phyloP scores from a whole-genome alignment of 225 moss, liverwort and hornwort genomes.

The Antitrichia curtipendula region DNA sequence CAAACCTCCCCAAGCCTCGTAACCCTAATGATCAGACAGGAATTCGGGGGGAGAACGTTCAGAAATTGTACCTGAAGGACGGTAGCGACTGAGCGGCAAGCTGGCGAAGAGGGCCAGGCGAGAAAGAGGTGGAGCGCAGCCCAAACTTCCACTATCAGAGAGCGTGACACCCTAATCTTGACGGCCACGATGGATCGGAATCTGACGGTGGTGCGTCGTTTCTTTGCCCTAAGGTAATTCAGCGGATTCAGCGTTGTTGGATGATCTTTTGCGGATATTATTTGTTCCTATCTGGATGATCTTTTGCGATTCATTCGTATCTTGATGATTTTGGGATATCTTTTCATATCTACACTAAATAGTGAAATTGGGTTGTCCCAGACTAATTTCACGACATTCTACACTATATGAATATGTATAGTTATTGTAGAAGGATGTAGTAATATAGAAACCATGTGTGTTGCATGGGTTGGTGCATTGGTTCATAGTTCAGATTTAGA shows the following conservation, averaged over 20 bases:
- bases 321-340: neutral
- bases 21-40: neutral
- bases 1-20: neutral
- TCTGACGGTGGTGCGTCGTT: neutral
- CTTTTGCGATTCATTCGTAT: neutral
- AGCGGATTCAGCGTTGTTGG: neutral
- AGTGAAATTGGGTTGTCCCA: no score
- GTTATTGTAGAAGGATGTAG: no score
- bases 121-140: neutral
- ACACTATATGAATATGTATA: no score
- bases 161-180: neutral
- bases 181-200: neutral
- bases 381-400: no score
- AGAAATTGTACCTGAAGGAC: constrained; percentile 3
- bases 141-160: neutral
- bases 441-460: no score
- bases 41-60: neutral
- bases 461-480: no score
- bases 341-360: no score
- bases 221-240: neutral
- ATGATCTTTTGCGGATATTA: neutral
- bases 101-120: neutral
- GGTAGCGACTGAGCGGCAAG: neutral
- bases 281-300: neutral
- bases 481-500: no score